phyloP scores from a whole-genome alignment of 2,329 filamentous ascomycete genomes.

The Septoria petroselini region DNA sequence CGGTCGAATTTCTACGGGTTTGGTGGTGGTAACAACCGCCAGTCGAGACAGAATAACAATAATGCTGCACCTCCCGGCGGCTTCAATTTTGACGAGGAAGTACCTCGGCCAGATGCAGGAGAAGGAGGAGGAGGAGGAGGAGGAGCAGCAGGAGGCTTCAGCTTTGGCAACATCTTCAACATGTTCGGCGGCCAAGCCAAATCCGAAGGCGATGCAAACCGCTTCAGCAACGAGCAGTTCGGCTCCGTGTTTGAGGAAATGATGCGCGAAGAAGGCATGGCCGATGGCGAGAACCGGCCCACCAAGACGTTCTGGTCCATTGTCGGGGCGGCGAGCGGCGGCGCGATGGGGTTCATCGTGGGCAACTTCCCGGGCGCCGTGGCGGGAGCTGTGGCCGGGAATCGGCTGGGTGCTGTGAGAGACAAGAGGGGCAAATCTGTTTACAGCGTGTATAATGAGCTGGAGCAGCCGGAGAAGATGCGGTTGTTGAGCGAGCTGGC shows the following conservation, averaged over 20 bases:
- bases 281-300: slow-evolving; percentile 61
- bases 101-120: slow-evolving; percentile 43
- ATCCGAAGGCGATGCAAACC: slow-evolving; percentile 44
- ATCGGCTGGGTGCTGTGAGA: slow-evolving; percentile 81
- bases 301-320: slow-evolving; percentile 82
- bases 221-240: slow-evolving; percentile 74
- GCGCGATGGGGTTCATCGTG: slow-evolving; percentile 89
- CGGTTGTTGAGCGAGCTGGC: slow-evolving; percentile 80
- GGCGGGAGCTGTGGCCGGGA: slow-evolving; percentile 88
- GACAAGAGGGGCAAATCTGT: slow-evolving; percentile 94
- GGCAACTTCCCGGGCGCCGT: slow-evolving; percentile 86
- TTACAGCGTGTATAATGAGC: slow-evolving; percentile 83
- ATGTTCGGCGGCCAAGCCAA: slow-evolving; percentile 53
- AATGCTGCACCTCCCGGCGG: slow-evolving; percentile 43
- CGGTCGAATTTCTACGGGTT: slow-evolving; percentile 56
- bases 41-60: slow-evolving; percentile 26
- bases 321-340: slow-evolving; percentile 80
- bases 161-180: slow-evolving; percentile 61
- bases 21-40: slow-evolving; percentile 10
- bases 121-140: slow-evolving; percentile 32
- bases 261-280: slow-evolving; percentile 60
- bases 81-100: slow-evolving; percentile 45
- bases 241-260: slow-evolving; percentile 61
- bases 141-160: background rate
- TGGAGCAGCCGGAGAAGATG: slow-evolving; percentile 78